Conservation (phyloP, 2,329 filamentous ascomycete species). For the Colletotrichum tropicale region DNA sequence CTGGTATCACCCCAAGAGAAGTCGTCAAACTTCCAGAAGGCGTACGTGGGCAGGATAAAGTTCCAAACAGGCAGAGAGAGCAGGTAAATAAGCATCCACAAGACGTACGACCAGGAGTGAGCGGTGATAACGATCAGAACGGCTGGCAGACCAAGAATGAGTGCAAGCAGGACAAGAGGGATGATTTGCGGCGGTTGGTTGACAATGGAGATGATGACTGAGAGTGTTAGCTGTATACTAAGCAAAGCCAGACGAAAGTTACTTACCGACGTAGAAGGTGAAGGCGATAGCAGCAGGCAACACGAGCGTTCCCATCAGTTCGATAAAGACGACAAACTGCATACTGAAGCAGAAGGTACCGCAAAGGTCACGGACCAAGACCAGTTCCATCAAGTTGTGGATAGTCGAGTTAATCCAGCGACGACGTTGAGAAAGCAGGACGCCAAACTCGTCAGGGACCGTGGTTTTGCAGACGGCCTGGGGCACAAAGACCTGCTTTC, state of each 20-base stretch:
- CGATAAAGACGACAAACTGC: slow-evolving; percentile 98
- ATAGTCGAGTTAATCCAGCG: slow-evolving; percentile 99
- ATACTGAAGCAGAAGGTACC: slow-evolving; percentile 99
- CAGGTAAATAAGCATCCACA: slow-evolving; percentile 98
- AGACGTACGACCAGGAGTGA: slow-evolving; percentile 87
- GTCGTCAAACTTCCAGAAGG: slow-evolving; percentile 99
- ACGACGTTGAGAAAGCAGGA: slow-evolving; percentile 91
- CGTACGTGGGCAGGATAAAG: slow-evolving; percentile 90
- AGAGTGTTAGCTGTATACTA: not conserved
- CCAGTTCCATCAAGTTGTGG: slow-evolving; percentile 97
- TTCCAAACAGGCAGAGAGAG: slow-evolving; percentile 96
- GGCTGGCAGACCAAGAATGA: slow-evolving; percentile 93
- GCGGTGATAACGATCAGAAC: slow-evolving; percentile 92
- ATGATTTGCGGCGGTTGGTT: slow-evolving; percentile 81
- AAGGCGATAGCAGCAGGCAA: slow-evolving; percentile 96
- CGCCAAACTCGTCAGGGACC: slow-evolving; percentile 90
- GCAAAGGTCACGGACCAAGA: slow-evolving; percentile 93
- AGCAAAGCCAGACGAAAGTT: not conserved
- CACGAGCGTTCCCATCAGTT: slow-evolving; percentile 92
- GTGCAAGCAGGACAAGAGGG: slow-evolving; percentile 82
- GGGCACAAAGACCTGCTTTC: slow-evolving; percentile 97
- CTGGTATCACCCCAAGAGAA: slow-evolving; percentile 99
- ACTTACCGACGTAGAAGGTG: slow-evolving; percentile 92
- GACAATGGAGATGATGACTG: slow-evolving; percentile 86
- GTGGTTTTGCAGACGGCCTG: slow-evolving; percentile 99